Percentiles rank a stretch among this genome's conserved stretches.
These are phyloP conservation scores for Penicillium bialowiezense DNA, from an alignment of 495 filamentous ascomycete genomes.

Conservation along the genomic window DNA sequence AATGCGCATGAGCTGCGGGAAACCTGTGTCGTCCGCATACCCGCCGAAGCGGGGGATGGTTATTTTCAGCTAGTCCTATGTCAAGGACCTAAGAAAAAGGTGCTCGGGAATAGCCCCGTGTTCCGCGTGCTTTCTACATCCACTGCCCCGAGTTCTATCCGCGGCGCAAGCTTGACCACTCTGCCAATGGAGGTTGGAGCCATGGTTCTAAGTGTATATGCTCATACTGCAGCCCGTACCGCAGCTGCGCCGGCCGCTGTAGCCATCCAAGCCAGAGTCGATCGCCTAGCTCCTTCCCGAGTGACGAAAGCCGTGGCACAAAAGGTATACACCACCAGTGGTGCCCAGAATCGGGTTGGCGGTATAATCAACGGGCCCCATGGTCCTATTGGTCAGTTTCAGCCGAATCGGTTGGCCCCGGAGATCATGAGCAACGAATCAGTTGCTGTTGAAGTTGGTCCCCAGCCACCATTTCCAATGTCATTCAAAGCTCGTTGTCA, in stretches of 20 bases:
- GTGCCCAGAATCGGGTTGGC: constrained; percentile 32
- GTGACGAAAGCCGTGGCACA: constrained; percentile 38
- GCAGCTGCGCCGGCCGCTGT: constrained; percentile 47
- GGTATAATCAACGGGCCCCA: constrained; percentile 16
- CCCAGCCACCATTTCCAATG: constrained; percentile 56
- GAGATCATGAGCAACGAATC: constrained; percentile 3
- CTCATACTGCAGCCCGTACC: constrained; percentile 43
- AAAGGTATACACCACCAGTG: constrained; percentile 39
- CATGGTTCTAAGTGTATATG: constrained; percentile 53
- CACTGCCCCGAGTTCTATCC: constrained; percentile 53
- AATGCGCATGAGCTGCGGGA: constrained; percentile 53
- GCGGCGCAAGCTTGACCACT: constrained; percentile 61
- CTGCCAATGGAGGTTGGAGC: constrained; percentile 63
- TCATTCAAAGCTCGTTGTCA: constrained; percentile 42
- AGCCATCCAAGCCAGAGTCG: constrained; percentile 36
- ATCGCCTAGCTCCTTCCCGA: constrained; percentile 35
- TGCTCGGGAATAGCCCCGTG: constrained; percentile 60
- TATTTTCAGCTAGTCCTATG: constrained; percentile 66
- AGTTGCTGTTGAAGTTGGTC: constrained; percentile 45
- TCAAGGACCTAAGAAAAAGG: constrained; percentile 47
- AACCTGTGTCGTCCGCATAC: constrained; percentile 61
- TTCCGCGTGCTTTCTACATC: constrained; percentile 64
- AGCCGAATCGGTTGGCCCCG: constrained; percentile 13
- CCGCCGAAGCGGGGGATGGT: constrained; percentile 58
- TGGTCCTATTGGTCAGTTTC: constrained; percentile 16